A percentile compares a stretch with the other conserved stretches of the same genome.
These are phyloP conservation scores for Carallia brachiata DNA, from an alignment of 345 rosid species.

Conservation along the genomic window DNA sequence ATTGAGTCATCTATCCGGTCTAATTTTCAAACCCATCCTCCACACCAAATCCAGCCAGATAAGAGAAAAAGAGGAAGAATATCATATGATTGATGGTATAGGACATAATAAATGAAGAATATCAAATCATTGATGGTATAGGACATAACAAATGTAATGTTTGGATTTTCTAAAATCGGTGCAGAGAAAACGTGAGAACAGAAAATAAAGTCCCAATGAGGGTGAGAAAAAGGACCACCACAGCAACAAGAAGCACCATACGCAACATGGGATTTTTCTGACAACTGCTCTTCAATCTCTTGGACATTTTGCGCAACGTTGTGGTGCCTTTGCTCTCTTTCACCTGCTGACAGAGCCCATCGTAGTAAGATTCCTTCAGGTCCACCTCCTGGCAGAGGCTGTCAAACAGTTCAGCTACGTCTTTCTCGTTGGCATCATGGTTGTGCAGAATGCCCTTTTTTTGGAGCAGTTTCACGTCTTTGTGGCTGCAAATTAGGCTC, in stretches of 20 bases:
- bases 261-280: not conserved
- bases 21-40: too few species aligned
- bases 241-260: not conserved
- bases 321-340: constrained; percentile 19
- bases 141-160: not conserved
- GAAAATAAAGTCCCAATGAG: constrained; percentile 36
- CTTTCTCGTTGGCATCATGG: constrained; percentile 5
- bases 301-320: constrained; percentile 3
- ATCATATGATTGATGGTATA: too few species aligned
- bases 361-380: constrained; percentile 35
- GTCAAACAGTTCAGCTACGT: constrained; percentile 24
- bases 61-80: too few species aligned
- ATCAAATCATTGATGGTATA: too few species aligned
- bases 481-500: constrained; percentile 21
- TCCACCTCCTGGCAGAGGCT: constrained; percentile 25
- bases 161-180: constrained; percentile 6
- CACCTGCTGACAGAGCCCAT: constrained; percentile 42
- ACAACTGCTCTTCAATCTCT: not conserved
- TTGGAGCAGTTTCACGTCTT: constrained; percentile 38
- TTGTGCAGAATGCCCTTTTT: constrained; percentile 22
- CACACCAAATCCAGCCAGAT: too few species aligned
- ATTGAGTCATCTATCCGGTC: too few species aligned
- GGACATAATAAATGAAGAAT: too few species aligned
- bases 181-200: constrained; percentile 32
- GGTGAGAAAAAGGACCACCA: constrained; percentile 27